Evolutionary conservation across 441 rosid genomes (phyloP).

Genomic region (Arabidopsis hybrid): DNA sequence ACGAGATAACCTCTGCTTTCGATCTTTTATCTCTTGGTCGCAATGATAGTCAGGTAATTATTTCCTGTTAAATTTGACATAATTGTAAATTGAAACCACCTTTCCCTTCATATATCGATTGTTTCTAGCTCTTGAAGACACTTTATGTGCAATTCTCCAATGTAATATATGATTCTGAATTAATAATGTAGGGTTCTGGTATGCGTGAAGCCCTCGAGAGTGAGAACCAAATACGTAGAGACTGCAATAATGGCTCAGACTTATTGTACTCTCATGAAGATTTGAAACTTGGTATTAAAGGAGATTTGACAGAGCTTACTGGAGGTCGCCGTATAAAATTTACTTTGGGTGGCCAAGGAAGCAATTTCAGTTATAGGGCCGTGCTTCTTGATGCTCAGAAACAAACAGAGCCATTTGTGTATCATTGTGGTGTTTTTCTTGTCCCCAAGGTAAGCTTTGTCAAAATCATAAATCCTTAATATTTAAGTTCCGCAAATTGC

Average conservation of each 20-base stretch:
- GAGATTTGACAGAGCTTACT: constrained; percentile 58
- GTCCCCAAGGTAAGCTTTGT: constrained; percentile 78
- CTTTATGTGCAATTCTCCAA: neutral
- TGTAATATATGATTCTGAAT: constrained; percentile 15
- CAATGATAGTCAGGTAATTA: constrained; percentile 65
- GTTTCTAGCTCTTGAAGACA: neutral
- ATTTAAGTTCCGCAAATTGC: neutral
- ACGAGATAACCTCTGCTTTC: constrained; percentile 56
- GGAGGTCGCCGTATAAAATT: constrained; percentile 73
- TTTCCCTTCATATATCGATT: neutral
- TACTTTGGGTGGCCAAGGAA: constrained; percentile 62
- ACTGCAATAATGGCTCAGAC: constrained; percentile 69
- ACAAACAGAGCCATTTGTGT: constrained; percentile 52
- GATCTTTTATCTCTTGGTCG: constrained; percentile 52
- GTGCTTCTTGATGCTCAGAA: constrained; percentile 81
- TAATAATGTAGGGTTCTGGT: constrained; percentile 63
- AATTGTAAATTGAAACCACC: constrained; percentile 1
- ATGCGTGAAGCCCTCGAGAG: constrained; percentile 74
- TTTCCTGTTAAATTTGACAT: neutral
- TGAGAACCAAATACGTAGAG: constrained; percentile 76
- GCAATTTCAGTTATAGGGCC: constrained; percentile 68
- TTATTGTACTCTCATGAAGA: constrained; percentile 77
- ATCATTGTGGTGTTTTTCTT: constrained; percentile 82
- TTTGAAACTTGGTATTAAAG: constrained; percentile 73
- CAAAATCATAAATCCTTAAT: neutral